Evolutionary conservation across 2,329 filamentous ascomycete genomes (phyloP).

Genomic region (Elsinoe arachidis): DNA sequence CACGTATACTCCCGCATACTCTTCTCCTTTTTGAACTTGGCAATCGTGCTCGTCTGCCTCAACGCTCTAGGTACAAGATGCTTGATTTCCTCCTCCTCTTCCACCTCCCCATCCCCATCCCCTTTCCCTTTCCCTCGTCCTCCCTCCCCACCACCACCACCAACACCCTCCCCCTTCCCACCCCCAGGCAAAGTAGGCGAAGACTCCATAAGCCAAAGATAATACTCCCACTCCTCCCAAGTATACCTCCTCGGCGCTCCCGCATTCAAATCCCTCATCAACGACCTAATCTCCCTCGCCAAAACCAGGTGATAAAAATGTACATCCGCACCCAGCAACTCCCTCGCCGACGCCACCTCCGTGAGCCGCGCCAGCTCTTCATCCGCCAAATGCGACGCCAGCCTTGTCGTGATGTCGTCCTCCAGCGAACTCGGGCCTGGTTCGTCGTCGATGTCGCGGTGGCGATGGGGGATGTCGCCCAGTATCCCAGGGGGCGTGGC

Average conservation of each 20-base stretch:
- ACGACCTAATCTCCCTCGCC: slow-evolving; percentile 34
- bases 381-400: slow-evolving; percentile 33
- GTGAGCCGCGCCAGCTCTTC: slow-evolving; percentile 35
- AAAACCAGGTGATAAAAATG: slow-evolving; percentile 45
- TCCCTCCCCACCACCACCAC: too few relatives aligned
- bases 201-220: slow-evolving; percentile 39
- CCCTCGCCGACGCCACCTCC: slow-evolving; percentile 33
- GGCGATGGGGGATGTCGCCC: not conserved
- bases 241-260: slow-evolving; percentile 30
- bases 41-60: slow-evolving; percentile 16
- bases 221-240: slow-evolving; percentile 41
- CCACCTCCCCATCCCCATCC: slow-evolving; percentile 5
- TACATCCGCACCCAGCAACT: slow-evolving; percentile 38
- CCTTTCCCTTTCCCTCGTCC: too few relatives aligned
- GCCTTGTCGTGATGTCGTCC: slow-evolving; percentile 23
- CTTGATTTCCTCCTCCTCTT: slow-evolving; percentile 18
- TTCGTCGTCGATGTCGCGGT: not conserved
- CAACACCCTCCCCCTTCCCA: slow-evolving; percentile 29
- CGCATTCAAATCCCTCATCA: slow-evolving; percentile 35
- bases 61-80: slow-evolving; percentile 17
- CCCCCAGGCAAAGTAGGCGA: slow-evolving; percentile 21
- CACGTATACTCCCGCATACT: slow-evolving; percentile 53
- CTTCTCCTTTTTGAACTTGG: slow-evolving; percentile 16
- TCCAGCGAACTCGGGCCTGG: slow-evolving; percentile 9
- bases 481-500: slow-evolving; percentile 15